Conservation (phyloP, 768 basidiomycete species). For the Pleurotus cornucopiae region DNA sequence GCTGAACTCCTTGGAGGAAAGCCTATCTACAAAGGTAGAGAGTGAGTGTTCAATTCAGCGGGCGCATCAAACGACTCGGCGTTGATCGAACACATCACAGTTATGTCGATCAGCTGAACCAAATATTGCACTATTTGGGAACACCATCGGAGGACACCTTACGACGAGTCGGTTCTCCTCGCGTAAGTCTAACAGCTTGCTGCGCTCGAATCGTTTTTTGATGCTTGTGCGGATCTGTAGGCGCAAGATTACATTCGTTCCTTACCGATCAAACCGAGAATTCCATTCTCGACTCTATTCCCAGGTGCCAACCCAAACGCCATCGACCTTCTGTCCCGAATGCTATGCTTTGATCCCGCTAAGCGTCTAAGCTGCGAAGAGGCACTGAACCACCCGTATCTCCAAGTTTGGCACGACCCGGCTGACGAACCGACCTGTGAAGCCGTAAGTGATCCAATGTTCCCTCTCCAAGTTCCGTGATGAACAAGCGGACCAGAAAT, state of each 20-base stretch:
- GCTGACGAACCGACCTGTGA: slow-evolving; percentile 89
- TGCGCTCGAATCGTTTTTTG: slow-evolving; percentile 2
- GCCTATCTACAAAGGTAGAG: slow-evolving; percentile 95
- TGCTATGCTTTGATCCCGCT: slow-evolving; percentile 95
- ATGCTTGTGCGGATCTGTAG: slow-evolving; percentile 30
- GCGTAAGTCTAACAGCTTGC: slow-evolving; percentile 46
- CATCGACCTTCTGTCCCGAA: slow-evolving; percentile 85
- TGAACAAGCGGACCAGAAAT: slow-evolving; percentile 48
- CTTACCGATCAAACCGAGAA: slow-evolving; percentile 92
- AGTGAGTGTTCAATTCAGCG: slow-evolving; percentile 48
- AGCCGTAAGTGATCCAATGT: slow-evolving; percentile 38
- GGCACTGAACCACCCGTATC: slow-evolving; percentile 91
- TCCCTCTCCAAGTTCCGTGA: neutral
- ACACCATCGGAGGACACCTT: slow-evolving; percentile 97
- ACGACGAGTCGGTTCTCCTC: slow-evolving; percentile 90
- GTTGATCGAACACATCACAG: slow-evolving; percentile 30
- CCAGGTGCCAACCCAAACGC: slow-evolving; percentile 92
- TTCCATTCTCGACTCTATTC: slow-evolving; percentile 88
- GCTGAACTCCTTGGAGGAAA: slow-evolving; percentile 92
- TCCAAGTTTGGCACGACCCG: slow-evolving; percentile 97
- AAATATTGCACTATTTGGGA: slow-evolving; percentile 97
- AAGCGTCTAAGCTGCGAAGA: slow-evolving; percentile 96
- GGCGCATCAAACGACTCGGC: neutral
- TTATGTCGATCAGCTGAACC: slow-evolving; percentile 98
- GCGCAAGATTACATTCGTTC: slow-evolving; percentile 98